A percentile compares a stretch with the other conserved stretches of the same genome.
Evolutionary conservation across 2,329 filamentous ascomycete species (phyloP).

Genomic region (Pseudopithomyces maydicus): DNA sequence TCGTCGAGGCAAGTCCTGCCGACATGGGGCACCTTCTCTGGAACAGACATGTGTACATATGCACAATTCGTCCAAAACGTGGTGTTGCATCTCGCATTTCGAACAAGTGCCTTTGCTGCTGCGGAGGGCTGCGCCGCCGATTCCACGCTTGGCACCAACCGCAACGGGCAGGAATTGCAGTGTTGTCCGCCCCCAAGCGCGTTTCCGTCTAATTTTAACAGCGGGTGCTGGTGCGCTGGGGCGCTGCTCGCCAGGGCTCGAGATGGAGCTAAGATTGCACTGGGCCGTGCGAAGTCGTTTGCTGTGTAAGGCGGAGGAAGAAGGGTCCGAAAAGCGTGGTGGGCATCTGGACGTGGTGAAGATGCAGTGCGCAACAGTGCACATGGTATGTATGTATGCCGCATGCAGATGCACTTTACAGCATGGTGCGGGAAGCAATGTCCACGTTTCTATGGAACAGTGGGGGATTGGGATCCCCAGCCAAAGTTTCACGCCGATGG

Average conservation of each 20-base stretch:
- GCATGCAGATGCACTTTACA: not conserved
- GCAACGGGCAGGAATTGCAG: not conserved
- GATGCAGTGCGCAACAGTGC: not conserved
- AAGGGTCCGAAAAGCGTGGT: not conserved
- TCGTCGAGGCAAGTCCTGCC: no score
- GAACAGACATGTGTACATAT: no score
- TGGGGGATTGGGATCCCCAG: not conserved
- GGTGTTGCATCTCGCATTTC: not conserved
- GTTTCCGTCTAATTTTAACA: constrained; percentile 7
- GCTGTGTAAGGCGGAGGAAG: constrained; percentile 1
- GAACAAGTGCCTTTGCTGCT: not conserved
- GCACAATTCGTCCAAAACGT: not conserved
- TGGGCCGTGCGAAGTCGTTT: not conserved
- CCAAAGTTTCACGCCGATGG: not conserved
- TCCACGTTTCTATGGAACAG: not conserved
- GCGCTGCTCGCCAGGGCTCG: not conserved
- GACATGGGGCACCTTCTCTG: no score
- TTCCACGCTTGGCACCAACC: not conserved
- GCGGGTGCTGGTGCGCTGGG: constrained; percentile 1
- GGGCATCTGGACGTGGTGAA: not conserved
- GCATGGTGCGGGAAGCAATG: not conserved
- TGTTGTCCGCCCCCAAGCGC: not conserved
- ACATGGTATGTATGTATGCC: not conserved
- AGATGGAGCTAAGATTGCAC: not conserved
- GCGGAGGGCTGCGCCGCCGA: not conserved